Conservation (phyloP, 306 rosid genomes). For the Lupinus albus region DNA sequence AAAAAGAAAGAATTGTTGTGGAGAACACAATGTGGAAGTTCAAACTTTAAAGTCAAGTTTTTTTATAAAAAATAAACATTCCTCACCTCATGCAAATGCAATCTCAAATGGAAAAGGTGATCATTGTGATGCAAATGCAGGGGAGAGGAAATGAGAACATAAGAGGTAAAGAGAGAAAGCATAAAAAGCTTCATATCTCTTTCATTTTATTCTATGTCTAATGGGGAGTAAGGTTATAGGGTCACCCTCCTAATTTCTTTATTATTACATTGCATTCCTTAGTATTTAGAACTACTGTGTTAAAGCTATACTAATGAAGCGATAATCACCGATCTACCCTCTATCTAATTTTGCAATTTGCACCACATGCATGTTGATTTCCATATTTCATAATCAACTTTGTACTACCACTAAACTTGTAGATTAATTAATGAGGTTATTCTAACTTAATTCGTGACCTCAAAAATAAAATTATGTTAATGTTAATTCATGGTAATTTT, state of each 20-base stretch:
- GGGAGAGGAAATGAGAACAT: background rate
- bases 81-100: constrained; percentile 44
- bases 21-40: background rate
- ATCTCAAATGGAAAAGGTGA: constrained; percentile 15
- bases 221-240: constrained; percentile 56
- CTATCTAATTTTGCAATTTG: constrained; percentile 41
- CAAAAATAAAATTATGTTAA: too few species aligned
- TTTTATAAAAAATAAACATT: background rate
- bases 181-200: constrained; percentile 26
- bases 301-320: background rate
- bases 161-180: constrained; percentile 38
- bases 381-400: background rate
- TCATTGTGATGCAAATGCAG: constrained; percentile 26
- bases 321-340: constrained; percentile 15
- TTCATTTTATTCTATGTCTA: constrained; percentile 29
- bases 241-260: constrained; percentile 56
- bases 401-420: too few species aligned
- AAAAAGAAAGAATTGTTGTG: too few species aligned
- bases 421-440: too few species aligned
- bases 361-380: constrained; percentile 21
- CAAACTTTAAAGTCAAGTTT: constrained; percentile 32
- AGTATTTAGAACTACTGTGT: constrained; percentile 39
- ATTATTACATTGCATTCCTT: constrained; percentile 35
- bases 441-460: too few species aligned
- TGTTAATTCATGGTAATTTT: too few species aligned